Percentiles rank a stretch among this genome's conserved stretches.
These are phyloP conservation scores for Linum tenue DNA, from an alignment of 345 rosid genomes.

Conservation along the genomic window DNA sequence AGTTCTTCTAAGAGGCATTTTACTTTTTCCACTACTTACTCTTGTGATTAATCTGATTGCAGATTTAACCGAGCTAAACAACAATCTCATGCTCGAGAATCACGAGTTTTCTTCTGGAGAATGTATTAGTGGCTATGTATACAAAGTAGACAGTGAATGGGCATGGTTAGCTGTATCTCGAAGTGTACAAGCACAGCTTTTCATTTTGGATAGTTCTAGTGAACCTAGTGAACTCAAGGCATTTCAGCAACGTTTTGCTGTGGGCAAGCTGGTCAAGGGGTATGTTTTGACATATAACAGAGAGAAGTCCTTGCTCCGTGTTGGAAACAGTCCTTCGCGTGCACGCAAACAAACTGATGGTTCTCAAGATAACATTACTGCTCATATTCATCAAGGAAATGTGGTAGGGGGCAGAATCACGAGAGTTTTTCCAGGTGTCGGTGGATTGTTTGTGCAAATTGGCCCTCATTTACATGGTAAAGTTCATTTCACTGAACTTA, in stretches of 20 bases:
- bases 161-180: conserved; percentile 72
- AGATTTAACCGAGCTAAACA: conserved; percentile 37
- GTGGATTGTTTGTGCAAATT: conserved; percentile 81
- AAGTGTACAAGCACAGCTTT: conserved; percentile 55
- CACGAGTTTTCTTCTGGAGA: conserved; percentile 49
- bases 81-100: conserved; percentile 26
- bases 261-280: conserved; percentile 64
- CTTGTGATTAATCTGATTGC: conserved; percentile 13
- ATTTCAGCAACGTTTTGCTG: conserved; percentile 46
- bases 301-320: conserved; percentile 56
- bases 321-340: conserved; percentile 50
- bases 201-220: conserved; percentile 64
- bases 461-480: conserved; percentile 72
- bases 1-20: neutral
- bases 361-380: conserved; percentile 27
- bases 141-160: conserved; percentile 87
- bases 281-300: conserved; percentile 49
- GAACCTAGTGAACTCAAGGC: conserved; percentile 66
- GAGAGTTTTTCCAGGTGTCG: conserved; percentile 60
- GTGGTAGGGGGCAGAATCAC: conserved; percentile 78
- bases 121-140: conserved; percentile 58
- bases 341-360: conserved; percentile 15
- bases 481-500: conserved; percentile 82
- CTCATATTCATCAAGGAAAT: conserved; percentile 68
- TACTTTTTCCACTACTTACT: neutral